Percentiles rank a stretch among this genome's conserved stretches.
Conservation (phyloP, 805 yeast species). For the Candida palmyrensis region DNA sequence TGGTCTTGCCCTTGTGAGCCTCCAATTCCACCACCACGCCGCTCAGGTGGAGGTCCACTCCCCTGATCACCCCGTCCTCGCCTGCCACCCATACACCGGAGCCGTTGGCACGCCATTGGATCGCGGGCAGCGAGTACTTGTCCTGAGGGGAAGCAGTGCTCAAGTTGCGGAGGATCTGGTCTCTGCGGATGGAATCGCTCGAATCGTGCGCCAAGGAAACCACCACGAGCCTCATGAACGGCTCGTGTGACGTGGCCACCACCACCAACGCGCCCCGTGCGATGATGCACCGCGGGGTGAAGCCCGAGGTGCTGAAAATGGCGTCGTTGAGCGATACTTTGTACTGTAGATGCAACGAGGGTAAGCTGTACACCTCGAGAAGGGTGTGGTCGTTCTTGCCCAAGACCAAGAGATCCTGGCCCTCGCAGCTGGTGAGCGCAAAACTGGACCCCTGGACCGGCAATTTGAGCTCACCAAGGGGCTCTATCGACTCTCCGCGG, state of each 20-base stretch:
- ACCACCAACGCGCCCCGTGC: slow-evolving; percentile 35
- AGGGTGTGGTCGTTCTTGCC: slow-evolving; percentile 59
- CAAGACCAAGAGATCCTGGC: slow-evolving; percentile 40
- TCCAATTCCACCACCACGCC: slow-evolving; percentile 26
- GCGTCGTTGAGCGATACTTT: slow-evolving; percentile 67
- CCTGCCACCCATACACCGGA: slow-evolving; percentile 63
- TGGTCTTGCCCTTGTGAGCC: slow-evolving; percentile 46
- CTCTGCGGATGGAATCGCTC: slow-evolving; percentile 9
- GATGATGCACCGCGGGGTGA: slow-evolving; percentile 48
- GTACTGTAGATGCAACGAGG: slow-evolving; percentile 27
- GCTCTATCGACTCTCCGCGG: slow-evolving; percentile 8
- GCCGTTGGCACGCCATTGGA: slow-evolving; percentile 36
- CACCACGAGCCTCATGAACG: slow-evolving; percentile 65
- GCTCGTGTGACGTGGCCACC: slow-evolving; percentile 73
- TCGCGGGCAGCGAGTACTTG: slow-evolving; percentile 49
- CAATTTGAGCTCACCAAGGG: slow-evolving; percentile 26
- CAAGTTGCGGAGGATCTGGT: slow-evolving; percentile 22
- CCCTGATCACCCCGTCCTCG: slow-evolving; percentile 64
- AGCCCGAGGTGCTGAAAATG: slow-evolving; percentile 60
- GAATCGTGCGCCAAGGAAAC: slow-evolving; percentile 32
- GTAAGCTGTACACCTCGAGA: slow-evolving; percentile 38
- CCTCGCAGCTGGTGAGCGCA: slow-evolving; percentile 23
- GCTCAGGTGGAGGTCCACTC: slow-evolving; percentile 46
- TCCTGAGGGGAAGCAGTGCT: slow-evolving; percentile 63
- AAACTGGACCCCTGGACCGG: slow-evolving; percentile 51